Conservation (phyloP, 1,284 basidiomycete genomes). For the Rhodotorula glutinis region DNA sequence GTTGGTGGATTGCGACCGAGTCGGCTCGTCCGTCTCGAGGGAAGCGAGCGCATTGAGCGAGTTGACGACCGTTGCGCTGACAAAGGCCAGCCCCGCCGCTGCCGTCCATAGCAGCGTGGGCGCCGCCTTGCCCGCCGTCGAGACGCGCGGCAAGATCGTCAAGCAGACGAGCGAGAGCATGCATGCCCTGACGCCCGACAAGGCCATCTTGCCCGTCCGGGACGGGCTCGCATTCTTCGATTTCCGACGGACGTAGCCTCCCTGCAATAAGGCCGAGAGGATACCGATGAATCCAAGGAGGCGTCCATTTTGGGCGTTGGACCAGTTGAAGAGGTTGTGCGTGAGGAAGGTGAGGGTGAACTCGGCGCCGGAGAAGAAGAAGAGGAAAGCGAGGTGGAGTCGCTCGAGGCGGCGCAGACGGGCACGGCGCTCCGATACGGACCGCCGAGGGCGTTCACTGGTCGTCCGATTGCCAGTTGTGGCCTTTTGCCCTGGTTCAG, state of each 20-base stretch:
- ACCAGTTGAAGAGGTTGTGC: slow-evolving; percentile 77
- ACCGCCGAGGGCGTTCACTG: background rate
- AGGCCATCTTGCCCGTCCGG: slow-evolving; percentile 31
- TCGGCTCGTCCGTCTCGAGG: slow-evolving; percentile 64
- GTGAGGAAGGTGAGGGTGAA: slow-evolving; percentile 89
- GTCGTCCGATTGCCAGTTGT: background rate
- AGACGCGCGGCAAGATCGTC: slow-evolving; percentile 62
- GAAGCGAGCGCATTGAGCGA: slow-evolving; percentile 80
- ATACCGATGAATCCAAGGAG: slow-evolving; percentile 80
- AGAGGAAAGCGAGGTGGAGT: slow-evolving; percentile 76
- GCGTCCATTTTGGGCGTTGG: slow-evolving; percentile 80
- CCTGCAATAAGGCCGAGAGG: slow-evolving; percentile 79
- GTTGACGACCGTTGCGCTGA: slow-evolving; percentile 86
- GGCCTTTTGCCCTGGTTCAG: background rate
- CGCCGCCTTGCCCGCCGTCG: background rate
- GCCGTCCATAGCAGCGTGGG: slow-evolving; percentile 48
- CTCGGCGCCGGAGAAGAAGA: slow-evolving; percentile 84
- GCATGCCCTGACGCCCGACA: slow-evolving; percentile 69
- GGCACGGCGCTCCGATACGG: slow-evolving; percentile 23
- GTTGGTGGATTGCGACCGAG: background rate
- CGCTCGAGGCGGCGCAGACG: slow-evolving; percentile 55
- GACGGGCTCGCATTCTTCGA: slow-evolving; percentile 72
- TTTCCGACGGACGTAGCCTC: slow-evolving; percentile 76
- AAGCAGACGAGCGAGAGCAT: slow-evolving; percentile 65
- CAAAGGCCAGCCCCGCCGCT: slow-evolving; percentile 78